phyloP scores from a whole-genome alignment of 2,329 filamentous ascomycete genomes.

The Cladosporium sp. region DNA sequence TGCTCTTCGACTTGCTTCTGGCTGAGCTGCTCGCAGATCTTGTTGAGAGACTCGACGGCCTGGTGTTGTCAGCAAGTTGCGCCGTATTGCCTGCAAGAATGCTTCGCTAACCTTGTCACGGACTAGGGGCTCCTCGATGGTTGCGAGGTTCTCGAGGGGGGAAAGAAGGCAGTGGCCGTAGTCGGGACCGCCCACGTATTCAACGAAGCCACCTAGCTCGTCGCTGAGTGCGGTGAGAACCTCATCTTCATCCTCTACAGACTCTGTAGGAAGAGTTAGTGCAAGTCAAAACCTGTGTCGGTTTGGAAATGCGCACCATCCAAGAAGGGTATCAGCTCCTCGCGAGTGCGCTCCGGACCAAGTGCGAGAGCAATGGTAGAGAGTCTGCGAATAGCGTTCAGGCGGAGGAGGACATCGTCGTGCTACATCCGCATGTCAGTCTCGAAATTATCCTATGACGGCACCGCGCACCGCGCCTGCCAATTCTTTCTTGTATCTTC shows the following conservation, averaged over 20 bases:
- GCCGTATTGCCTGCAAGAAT: no score
- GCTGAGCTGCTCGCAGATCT: constrained; percentile 91
- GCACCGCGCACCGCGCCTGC: background rate
- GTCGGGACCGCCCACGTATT: constrained; percentile 92
- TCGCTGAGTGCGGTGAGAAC: constrained; percentile 95
- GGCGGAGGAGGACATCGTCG: constrained; percentile 93
- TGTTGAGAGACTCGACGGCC: constrained; percentile 99
- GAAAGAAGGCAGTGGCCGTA: constrained; percentile 94
- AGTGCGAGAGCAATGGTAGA: constrained; percentile 96
- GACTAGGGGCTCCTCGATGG: constrained; percentile 96
- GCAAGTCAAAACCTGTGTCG: background rate
- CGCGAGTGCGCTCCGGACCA: constrained; percentile 90
- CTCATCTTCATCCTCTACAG: constrained; percentile 97
- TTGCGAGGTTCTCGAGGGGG: constrained; percentile 93
- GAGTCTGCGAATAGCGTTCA: constrained; percentile 97
- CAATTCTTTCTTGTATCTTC: constrained; percentile 17
- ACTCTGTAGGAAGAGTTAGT: constrained; percentile 58
- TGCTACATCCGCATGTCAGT: constrained; percentile 53
- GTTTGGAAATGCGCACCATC: constrained; percentile 64
- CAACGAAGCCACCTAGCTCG: constrained; percentile 92
- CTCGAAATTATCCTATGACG: background rate
- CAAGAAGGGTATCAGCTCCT: constrained; percentile 97
- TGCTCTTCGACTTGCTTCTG: constrained; percentile 91
- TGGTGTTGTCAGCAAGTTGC: constrained; percentile 38
- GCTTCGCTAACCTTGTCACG: constrained; percentile 77